Percentiles rank a stretch among this genome's conserved stretches.
phyloP scores from a whole-genome alignment of 116 monocot genomes.

The Papilionanthe hybrid region DNA sequence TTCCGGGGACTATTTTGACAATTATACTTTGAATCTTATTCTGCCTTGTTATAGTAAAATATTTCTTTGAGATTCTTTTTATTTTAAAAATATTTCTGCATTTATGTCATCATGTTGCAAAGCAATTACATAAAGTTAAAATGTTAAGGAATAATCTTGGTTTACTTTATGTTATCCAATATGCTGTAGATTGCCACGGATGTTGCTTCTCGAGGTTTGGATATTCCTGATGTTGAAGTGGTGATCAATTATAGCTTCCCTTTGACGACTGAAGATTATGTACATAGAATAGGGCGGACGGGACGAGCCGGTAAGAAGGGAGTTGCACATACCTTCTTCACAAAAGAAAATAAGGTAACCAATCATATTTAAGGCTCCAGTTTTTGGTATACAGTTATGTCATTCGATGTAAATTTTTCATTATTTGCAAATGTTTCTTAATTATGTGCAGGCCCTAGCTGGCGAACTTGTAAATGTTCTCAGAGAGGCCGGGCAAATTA shows the following conservation, averaged over 20 bases:
- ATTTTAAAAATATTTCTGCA: no score
- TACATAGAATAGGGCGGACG: conserved; percentile 92
- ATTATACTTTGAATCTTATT: no score
- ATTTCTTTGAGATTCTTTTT: no score
- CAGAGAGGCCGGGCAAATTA: conserved; percentile 81
- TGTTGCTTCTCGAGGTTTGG: conserved; percentile 90
- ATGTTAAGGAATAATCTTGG: neutral
- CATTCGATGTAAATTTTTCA: neutral
- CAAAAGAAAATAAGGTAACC: conserved; percentile 74
- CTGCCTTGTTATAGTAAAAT: no score
- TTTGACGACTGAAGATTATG: conserved; percentile 92
- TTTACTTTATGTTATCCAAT: neutral
- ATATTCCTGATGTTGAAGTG: conserved; percentile 97
- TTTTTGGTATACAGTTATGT: neutral
- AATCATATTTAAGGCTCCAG: neutral
- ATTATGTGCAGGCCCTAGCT: conserved; percentile 61
- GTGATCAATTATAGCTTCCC: conserved; percentile 96
- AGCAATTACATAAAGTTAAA: neutral
- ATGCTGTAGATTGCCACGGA: conserved; percentile 81
- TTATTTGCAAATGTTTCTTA: neutral
- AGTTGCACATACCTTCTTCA: conserved; percentile 94
- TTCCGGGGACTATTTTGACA: no score
- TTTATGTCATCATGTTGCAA: no score
- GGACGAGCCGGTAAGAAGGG: conserved; percentile 98
- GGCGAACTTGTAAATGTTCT: conserved; percentile 95